Base-by-base conservation (phyloP, 1,139 yeast genomes). In the Suhomyces bribrorum region DNA sequence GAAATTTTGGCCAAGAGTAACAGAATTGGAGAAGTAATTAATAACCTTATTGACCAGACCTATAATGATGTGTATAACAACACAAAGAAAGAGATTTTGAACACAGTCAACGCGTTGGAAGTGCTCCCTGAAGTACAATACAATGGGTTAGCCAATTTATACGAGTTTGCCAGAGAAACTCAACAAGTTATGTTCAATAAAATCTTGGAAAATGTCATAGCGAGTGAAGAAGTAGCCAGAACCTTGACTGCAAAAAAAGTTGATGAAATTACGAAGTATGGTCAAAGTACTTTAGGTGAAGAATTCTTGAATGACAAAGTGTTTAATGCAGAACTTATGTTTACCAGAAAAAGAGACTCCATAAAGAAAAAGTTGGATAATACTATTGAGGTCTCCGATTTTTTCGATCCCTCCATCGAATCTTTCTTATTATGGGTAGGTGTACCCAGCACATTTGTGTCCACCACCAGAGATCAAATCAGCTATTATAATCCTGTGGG, bases 301-400 rank as follows among this genome's bases (percentile, higher is more conserved):
- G 85, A 81, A 26, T 77, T 75, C 43, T 66, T 81, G 64, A 74
- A 66, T 34, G 82, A 81, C 44, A 83, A 84, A 46, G 76, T 75
- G 8, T 90, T 92, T 64, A 79, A 86, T 41, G 77, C 86, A 12
- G 84, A 81, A 17, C 74, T 85, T 34, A 92, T 92, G 98, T 92
- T 89, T 52, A 77, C 88, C 3, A 79, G 90, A 50, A 74, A 75
- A 40, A 77, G 75, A 32, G 96, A 92, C 52, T 61, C 75, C 5
- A 64, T 82, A 29, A 75, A 79, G 27, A 79, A 83, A 48, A 71
- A 77, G 34, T 66, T 90, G 32, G 69, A 75, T 44, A 77, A 80
- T 26, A 74, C 77, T 26, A 73, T 90, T 32, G 78, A 82, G 12
- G 38, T 86, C 2, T 41, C 71, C 13, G 97, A 92, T 59, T 81